These are phyloP conservation scores for Firmiana major DNA, from an alignment of 345 rosid genomes.

Conservation along the genomic window DNA sequence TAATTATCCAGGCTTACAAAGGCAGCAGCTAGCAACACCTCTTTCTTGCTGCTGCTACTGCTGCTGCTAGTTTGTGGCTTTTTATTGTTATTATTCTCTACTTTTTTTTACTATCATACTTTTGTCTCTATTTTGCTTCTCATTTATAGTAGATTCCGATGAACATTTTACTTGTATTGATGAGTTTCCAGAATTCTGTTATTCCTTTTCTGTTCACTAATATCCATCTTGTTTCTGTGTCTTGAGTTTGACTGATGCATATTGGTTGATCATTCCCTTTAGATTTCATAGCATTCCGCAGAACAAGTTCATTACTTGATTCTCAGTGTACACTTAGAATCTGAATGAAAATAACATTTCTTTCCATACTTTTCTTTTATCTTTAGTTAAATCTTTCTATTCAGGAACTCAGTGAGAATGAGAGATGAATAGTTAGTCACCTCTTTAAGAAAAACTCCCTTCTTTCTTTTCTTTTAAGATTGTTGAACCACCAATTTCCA, in stretches of 20 bases:
- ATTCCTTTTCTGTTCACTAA: conserved; percentile 9
- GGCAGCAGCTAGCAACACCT: conserved; percentile 16
- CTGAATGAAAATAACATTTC: neutral
- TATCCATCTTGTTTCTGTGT: neutral
- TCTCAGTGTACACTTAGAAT: neutral
- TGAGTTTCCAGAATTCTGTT: conserved; percentile 26
- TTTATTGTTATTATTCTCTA: conserved; percentile 40
- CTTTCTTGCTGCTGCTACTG: conserved; percentile 10
- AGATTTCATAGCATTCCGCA: neutral
- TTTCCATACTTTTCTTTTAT: neutral
- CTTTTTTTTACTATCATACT: conserved; percentile 35
- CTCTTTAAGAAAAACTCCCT: neutral
- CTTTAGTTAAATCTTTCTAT: neutral
- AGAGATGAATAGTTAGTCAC: neutral
- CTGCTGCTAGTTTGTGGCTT: conserved; percentile 38
- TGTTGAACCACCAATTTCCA: neutral
- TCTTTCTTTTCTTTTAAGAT: neutral
- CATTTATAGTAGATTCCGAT: conserved; percentile 35
- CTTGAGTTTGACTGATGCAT: neutral
- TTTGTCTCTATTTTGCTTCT: conserved; percentile 22
- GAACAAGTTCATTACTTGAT: neutral
- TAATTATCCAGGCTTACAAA: conserved; percentile 21
- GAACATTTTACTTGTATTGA: conserved; percentile 47
- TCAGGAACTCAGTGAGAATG: neutral
- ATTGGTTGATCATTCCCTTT: neutral